phyloP scores from a whole-genome alignment of 805 yeast species.

The Candida sithepensis region DNA sequence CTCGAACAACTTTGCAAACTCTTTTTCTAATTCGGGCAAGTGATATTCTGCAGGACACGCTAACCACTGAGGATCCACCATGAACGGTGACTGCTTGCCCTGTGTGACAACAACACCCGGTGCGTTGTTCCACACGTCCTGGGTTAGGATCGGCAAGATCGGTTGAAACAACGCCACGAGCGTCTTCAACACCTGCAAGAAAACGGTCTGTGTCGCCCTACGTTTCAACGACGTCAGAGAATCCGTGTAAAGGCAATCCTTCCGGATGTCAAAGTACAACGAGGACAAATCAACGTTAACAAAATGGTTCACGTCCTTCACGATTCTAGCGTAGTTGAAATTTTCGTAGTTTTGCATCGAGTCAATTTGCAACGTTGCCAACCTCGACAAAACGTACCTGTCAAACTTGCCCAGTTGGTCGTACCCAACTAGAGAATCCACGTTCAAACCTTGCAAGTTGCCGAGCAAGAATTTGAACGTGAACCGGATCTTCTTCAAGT shows the following conservation, averaged over 20 bases:
- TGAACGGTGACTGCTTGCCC: conserved; percentile 42
- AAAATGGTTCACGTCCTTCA: conserved; percentile 65
- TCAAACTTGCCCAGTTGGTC: conserved; percentile 48
- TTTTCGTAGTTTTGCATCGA: conserved; percentile 45
- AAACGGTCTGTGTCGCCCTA: conserved; percentile 59
- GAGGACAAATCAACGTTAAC: conserved; percentile 77
- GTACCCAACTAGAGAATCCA: no score
- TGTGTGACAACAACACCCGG: conserved; percentile 34
- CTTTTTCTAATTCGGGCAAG: conserved; percentile 35
- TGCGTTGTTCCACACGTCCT: conserved; percentile 77
- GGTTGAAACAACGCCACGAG: conserved; percentile 75
- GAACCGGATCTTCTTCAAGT: conserved; percentile 74
- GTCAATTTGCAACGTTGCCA: conserved; percentile 44
- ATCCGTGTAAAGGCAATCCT: conserved; percentile 83
- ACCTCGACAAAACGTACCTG: conserved; percentile 54
- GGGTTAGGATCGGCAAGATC: conserved; percentile 76
- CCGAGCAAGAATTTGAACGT: conserved; percentile 82
- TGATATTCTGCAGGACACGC: conserved; percentile 34
- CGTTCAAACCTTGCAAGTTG: conserved; percentile 46
- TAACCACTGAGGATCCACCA: conserved; percentile 35
- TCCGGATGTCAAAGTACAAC: conserved; percentile 78
- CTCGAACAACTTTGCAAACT: conserved; percentile 43
- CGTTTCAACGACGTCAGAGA: conserved; percentile 42
- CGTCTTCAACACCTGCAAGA: conserved; percentile 53
- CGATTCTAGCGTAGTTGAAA: conserved; percentile 66